phyloP scores from a whole-genome alignment of 805 yeast genomes.

The Lipomyces anomalus region DNA sequence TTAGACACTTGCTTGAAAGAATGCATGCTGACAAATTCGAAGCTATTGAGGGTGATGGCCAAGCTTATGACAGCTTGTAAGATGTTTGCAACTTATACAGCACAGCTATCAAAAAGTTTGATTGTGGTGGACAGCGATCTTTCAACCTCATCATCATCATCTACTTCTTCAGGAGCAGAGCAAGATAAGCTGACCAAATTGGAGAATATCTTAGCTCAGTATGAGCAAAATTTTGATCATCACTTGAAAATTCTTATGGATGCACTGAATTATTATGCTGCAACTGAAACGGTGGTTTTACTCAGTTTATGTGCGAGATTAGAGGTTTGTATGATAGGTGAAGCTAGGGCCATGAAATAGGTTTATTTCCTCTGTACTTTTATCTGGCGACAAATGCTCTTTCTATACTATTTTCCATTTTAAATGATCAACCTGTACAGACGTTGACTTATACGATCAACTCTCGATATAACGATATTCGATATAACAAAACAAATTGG shows the following conservation, averaged over 20 bases:
- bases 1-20: slow-evolving; percentile 60
- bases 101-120: slow-evolving; percentile 49
- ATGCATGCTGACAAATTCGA: slow-evolving; percentile 58
- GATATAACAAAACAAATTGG: too few relatives aligned
- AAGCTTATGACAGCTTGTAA: slow-evolving; percentile 33
- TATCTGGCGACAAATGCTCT: too few relatives aligned
- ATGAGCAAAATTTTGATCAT: slow-evolving; percentile 38
- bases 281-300: slow-evolving; percentile 41
- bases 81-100: slow-evolving; percentile 44
- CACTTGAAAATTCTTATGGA: slow-evolving; percentile 40
- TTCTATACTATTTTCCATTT: too few relatives aligned
- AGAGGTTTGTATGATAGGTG: slow-evolving; percentile 19
- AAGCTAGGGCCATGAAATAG: background rate
- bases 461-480: too few relatives aligned
- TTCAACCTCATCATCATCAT: slow-evolving; percentile 41
- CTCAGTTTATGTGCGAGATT: slow-evolving; percentile 41
- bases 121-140: slow-evolving; percentile 34
- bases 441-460: too few relatives aligned
- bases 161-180: too few relatives aligned
- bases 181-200: slow-evolving; percentile 27
- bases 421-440: too few relatives aligned
- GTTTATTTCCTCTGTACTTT: too few relatives aligned
- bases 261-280: slow-evolving; percentile 40
- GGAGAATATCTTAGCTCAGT: slow-evolving; percentile 29
- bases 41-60: slow-evolving; percentile 37